These are phyloP conservation scores for Nakataea oryzae DNA, from an alignment of 2,329 filamentous ascomycete genomes.

Conservation along the genomic window DNA sequence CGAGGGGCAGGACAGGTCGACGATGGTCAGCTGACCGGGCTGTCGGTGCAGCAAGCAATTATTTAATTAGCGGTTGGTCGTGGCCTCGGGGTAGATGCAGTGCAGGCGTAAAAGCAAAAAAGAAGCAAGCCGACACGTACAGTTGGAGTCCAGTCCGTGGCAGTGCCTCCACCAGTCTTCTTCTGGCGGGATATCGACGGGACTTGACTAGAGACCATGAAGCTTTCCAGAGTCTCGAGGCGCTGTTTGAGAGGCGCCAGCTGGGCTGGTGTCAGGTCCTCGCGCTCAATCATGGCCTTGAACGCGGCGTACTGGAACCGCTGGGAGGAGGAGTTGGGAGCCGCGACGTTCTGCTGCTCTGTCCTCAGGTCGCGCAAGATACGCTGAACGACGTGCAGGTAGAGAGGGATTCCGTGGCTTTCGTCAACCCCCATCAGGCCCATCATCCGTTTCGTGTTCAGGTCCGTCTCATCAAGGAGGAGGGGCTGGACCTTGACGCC, in stretches of 20 bases:
- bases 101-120: too few species aligned
- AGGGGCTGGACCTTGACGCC: conserved; percentile 39
- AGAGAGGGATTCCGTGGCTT: conserved; percentile 35
- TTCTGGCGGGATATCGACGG: too few species aligned
- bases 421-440: conserved; percentile 46
- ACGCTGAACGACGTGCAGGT: conserved; percentile 43
- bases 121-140: conserved; percentile 5
- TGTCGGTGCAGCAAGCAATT: conserved; percentile 3
- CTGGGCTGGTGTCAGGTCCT: conserved; percentile 37
- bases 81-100: too few species aligned
- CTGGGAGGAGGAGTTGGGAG: not conserved
- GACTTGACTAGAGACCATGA: conserved; percentile 32
- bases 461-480: conserved; percentile 35
- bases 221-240: conserved; percentile 53
- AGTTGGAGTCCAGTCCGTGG: conserved; percentile 18
- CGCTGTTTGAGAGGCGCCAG: conserved; percentile 44
- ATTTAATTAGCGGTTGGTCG: too few species aligned
- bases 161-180: too few species aligned
- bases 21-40: conserved; percentile 24
- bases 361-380: conserved; percentile 47
- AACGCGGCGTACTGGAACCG: conserved; percentile 42
- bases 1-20: conserved; percentile 63
- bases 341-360: conserved; percentile 23
- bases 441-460: conserved; percentile 48
- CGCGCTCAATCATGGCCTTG: conserved; percentile 20